These are phyloP conservation scores for Apiospora koreana DNA, from an alignment of 2,329 filamentous ascomycete species.

Conservation along the genomic window DNA sequence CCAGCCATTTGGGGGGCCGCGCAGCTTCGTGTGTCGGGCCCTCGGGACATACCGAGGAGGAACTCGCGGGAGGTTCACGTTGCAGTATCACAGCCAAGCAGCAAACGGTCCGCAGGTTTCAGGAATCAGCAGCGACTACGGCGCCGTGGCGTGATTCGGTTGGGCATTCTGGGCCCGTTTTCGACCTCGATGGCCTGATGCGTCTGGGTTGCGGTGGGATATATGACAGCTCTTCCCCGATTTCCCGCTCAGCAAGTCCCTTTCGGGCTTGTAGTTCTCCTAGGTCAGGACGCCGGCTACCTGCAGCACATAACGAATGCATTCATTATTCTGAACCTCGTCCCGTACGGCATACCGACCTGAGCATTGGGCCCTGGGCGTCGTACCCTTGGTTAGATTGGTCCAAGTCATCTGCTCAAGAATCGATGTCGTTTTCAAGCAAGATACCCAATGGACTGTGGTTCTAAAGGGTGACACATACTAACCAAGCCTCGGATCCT, in stretches of 20 bases:
- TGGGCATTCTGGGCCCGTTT: not conserved
- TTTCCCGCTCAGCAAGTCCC: not conserved
- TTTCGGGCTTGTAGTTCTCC: not conserved
- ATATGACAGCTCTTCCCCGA: not conserved
- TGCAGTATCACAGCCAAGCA: not conserved
- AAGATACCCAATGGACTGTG: too few species aligned
- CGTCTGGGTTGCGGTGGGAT: not conserved
- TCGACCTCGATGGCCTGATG: not conserved
- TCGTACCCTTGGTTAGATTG: too few species aligned
- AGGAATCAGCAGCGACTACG: not conserved
- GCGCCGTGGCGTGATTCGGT: not conserved
- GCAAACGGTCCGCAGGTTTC: not conserved
- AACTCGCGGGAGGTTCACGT: too few species aligned
- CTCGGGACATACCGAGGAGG: not conserved
- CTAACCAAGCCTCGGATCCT: too few species aligned
- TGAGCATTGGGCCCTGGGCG: too few species aligned
- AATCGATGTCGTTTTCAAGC: too few species aligned
- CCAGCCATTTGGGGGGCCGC: not conserved
- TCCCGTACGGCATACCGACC: too few species aligned
- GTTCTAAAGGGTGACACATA: too few species aligned
- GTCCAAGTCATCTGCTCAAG: too few species aligned
- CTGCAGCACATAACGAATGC: too few species aligned
- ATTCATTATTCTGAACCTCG: too few species aligned
- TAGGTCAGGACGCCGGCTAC: not conserved
- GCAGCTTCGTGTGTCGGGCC: not conserved